A percentile compares a stretch with the other conserved stretches of the same genome.
These are phyloP conservation scores for Aspergillus taichungensis DNA, from an alignment of 495 filamentous ascomycete species.

Conservation along the genomic window DNA sequence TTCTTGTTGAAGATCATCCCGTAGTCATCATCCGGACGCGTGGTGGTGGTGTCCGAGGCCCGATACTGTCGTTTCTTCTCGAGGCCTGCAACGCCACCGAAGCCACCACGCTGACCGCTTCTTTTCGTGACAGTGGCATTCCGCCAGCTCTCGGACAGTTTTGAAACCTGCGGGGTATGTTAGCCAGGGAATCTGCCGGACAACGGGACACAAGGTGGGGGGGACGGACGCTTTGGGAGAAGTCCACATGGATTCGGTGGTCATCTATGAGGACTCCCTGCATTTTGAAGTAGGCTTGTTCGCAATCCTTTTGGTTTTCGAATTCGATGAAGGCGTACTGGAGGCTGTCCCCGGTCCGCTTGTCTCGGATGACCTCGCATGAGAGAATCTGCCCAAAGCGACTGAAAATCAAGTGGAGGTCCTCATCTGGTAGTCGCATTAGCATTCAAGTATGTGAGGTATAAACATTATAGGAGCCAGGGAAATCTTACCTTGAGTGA, in stretches of 20 bases:
- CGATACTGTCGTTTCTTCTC: slow-evolving; percentile 90
- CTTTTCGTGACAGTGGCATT: slow-evolving; percentile 80
- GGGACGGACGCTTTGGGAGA: slow-evolving; percentile 77
- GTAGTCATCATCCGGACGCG: slow-evolving; percentile 51
- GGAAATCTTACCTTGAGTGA: slow-evolving; percentile 58
- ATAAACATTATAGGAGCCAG: background rate
- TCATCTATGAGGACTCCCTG: slow-evolving; percentile 93
- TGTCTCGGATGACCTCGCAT: slow-evolving; percentile 94
- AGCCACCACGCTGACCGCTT: slow-evolving; percentile 62
- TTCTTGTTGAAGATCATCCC: slow-evolving; percentile 79
- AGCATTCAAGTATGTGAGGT: background rate
- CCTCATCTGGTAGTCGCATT: slow-evolving; percentile 57
- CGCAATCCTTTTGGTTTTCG: slow-evolving; percentile 82
- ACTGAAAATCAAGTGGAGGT: slow-evolving; percentile 90
- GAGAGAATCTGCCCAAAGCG: slow-evolving; percentile 93
- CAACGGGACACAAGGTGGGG: background rate
- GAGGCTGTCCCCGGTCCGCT: slow-evolving; percentile 85
- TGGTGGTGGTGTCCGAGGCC: slow-evolving; percentile 48
- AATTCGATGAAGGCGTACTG: slow-evolving; percentile 99
- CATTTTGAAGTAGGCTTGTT: slow-evolving; percentile 98
- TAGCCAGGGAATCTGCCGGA: slow-evolving; percentile 10
- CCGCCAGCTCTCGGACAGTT: slow-evolving; percentile 85
- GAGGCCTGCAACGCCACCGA: slow-evolving; percentile 77
- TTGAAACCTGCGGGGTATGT: slow-evolving; percentile 50
- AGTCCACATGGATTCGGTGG: slow-evolving; percentile 96